Evolutionary conservation across 2,329 filamentous ascomycete species (phyloP), one percentile per base, ranked within the genome.

Genomic region (Fusarium incarnatum): DNA sequence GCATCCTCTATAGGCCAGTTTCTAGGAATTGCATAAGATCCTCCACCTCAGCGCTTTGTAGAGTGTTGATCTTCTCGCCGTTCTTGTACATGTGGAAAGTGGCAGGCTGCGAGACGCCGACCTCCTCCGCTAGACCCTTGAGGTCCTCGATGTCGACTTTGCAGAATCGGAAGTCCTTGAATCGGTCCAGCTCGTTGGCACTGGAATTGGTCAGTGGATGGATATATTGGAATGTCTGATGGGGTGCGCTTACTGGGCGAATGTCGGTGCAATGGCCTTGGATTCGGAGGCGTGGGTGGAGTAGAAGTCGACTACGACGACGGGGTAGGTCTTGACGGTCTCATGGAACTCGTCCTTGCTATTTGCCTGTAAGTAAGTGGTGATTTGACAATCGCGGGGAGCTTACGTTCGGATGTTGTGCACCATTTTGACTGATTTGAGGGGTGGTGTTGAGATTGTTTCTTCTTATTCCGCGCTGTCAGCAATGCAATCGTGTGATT

Each of bases 321-420:
- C 20, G 6, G 56, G 20, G 20, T 71, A 71, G 4, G 60, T 50
- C 18, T 50, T 52, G 5, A 70, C 15, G 16, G 67, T 32, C 12
- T 71, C 67, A 6, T 65, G 52, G 44, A 70, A 70, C 44, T 71
- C 63, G 28, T 71, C 63, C 12, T 54, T 64, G n/a, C 67, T 70
- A 13, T 4, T 16, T 2, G 0, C 4, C 4, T 8, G 6, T 70
- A n/a, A n/a, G n/a, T n/a, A n/a, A n/a, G n/a, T n/a, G n/a, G n/a
- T n/a, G n/a, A n/a, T n/a, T n/a, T n/a, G n/a, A n/a, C n/a, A n/a
- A n/a, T n/a, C 10, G 25, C 16, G 7, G 7, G 10, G 8, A 9
- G 42, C 62, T 8, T 41, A 70, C 67, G 30, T 64, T 57, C 53
- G 47, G 15, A 70, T 56, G 57, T 70, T 70, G 57, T 70, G 67